These are phyloP conservation scores for Priceomyces castillae DNA, from an alignment of 805 yeast species.

Conservation along the genomic window DNA sequence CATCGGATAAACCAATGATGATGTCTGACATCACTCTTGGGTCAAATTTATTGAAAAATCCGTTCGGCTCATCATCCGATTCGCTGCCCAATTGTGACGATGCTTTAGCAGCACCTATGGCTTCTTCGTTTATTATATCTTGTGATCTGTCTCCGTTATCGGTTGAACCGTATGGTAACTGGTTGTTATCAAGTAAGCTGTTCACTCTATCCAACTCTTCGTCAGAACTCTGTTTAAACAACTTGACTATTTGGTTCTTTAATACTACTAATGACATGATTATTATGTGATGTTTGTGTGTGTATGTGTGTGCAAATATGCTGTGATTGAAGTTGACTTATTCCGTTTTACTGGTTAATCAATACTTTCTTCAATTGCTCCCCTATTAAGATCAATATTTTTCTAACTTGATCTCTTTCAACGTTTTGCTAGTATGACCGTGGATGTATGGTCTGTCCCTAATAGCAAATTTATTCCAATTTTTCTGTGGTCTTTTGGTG, in stretches of 20 bases:
- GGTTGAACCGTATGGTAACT: slow-evolving; percentile 38
- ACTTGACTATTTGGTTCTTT: slow-evolving; percentile 32
- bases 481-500: too few species aligned
- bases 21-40: slow-evolving; percentile 94
- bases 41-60: slow-evolving; percentile 57
- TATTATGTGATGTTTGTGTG: too few species aligned
- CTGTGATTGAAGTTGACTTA: too few species aligned
- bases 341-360: too few species aligned
- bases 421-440: too few species aligned
- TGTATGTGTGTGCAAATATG: too few species aligned
- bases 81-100: slow-evolving; percentile 15
- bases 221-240: slow-evolving; percentile 26
- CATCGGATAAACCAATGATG: slow-evolving; percentile 92
- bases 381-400: too few species aligned
- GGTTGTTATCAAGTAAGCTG: slow-evolving; percentile 29
- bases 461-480: too few species aligned
- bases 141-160: slow-evolving; percentile 32
- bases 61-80: slow-evolving; percentile 21
- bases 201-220: slow-evolving; percentile 32
- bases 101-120: slow-evolving; percentile 27
- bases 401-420: too few species aligned
- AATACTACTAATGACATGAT: slow-evolving; percentile 33
- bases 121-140: slow-evolving; percentile 36
- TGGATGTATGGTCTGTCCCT: too few species aligned
- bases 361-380: too few species aligned